Evolutionary conservation across 2,329 filamentous ascomycete genomes (phyloP), one percentile per base, ranked within the genome.

Genomic region (Pyrenochaeta sp.): DNA sequence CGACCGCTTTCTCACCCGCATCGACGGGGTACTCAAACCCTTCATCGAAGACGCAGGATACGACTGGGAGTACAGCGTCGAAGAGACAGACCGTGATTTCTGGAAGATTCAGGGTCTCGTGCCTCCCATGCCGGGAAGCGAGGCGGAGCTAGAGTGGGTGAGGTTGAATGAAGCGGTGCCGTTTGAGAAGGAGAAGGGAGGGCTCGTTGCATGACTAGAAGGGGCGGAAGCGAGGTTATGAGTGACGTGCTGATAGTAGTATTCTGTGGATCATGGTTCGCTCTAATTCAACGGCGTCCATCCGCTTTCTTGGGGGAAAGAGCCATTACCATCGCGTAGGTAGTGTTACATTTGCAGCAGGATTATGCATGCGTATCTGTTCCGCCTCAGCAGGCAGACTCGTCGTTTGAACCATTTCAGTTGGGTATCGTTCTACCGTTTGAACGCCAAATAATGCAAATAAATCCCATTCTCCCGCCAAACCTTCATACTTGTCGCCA

Each of bases 71-170:
- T 80, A 76, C 56, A 75, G 78, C 51, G 65, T 82, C 28, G 69
- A 74, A 9, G 80, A 83, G 68, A 81, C 78, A 30, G 74, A 77
- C n/a, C 65, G 79, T 19, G 70, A 72, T 43, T 52, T 83, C 50
- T 83, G 81, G 81, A 80, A 77, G 65, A 67, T 82, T 12, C 75
- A 82, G 25, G 81, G 78, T 0, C 19, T 81, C 7, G 63, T 71
- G 42, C 74, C 79, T 27, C 80, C 80, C 15, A 71, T 70, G 50
- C 71, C 59, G 13, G 64, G 54, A 28, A 78, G 71, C 25, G 75
- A 79, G 59, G 75, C 65, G 3, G 76, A 80, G 68, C 65, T 64
- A 62, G 19, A 66, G 19, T 81, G 79, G 79, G 42, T 40, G 25
- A 58, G 46, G 51, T 48, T 62, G 55, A 73, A 73, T 51, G 48